Evolutionary conservation across 2,329 filamentous ascomycete species (phyloP).

Genomic region (Colletotrichum musae): DNA sequence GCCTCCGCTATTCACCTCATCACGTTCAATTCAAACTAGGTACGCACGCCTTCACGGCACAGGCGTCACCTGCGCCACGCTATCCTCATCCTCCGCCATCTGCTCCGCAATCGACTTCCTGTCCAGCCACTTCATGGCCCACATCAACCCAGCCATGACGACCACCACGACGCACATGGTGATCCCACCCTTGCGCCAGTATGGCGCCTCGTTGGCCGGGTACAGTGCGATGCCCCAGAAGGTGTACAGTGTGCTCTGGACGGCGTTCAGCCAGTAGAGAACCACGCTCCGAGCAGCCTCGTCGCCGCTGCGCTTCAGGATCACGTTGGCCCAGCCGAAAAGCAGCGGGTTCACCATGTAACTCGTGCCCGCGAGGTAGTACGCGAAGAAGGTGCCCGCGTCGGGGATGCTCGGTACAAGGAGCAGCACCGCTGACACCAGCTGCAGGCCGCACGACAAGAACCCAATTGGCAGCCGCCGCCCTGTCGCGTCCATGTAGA

Average conservation of each 20-base stretch:
- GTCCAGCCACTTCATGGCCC: constrained; percentile 29
- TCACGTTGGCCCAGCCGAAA: constrained; percentile 47
- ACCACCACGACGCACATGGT: constrained; percentile 40
- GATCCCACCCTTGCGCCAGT: constrained; percentile 53
- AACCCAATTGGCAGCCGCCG: constrained; percentile 52
- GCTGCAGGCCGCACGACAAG: constrained; percentile 50
- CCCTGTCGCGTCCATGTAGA: constrained; percentile 52
- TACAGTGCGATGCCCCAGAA: constrained; percentile 62
- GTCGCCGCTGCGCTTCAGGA: constrained; percentile 45
- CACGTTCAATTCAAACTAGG: not conserved
- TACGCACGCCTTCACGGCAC: not conserved
- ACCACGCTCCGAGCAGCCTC: constrained; percentile 57
- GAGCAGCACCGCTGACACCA: constrained; percentile 50
- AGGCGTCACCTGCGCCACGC: not conserved
- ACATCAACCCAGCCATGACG: constrained; percentile 11
- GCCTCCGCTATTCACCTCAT: no score
- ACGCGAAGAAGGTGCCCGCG: constrained; percentile 53
- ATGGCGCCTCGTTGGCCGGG: constrained; percentile 57
- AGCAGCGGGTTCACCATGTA: constrained; percentile 57
- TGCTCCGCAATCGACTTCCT: constrained; percentile 18
- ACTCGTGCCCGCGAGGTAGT: constrained; percentile 54
- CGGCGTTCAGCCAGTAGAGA: constrained; percentile 57
- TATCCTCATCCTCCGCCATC: constrained; percentile 13
- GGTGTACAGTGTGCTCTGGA: constrained; percentile 56
- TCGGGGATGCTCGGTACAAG: constrained; percentile 50